A percentile compares a stretch with the other conserved stretches of the same genome.
These are phyloP conservation scores for Fusarium dlaminii DNA, from an alignment of 2,329 filamentous ascomycete species.

Conservation along the genomic window DNA sequence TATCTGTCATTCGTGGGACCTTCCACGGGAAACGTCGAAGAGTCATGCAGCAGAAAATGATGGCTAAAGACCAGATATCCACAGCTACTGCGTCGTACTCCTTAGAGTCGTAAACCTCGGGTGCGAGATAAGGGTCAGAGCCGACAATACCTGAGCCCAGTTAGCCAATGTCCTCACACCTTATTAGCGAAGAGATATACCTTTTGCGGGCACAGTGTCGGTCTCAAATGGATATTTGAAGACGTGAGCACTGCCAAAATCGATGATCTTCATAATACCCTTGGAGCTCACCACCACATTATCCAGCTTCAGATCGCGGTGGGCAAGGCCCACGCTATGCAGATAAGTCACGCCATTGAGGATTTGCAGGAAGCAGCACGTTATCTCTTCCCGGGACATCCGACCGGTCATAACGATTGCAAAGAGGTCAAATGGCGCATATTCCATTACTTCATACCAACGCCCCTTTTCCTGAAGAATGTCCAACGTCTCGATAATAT, in stretches of 20 bases:
- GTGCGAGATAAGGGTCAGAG: constrained; percentile 94
- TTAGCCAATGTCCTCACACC: background rate
- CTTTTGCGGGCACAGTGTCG: constrained; percentile 55
- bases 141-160: constrained; percentile 68
- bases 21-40: constrained; percentile 97
- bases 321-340: constrained; percentile 93
- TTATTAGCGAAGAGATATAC: constrained; percentile 31
- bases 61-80: constrained; percentile 97
- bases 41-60: constrained; percentile 99
- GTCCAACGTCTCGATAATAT: constrained; percentile 97
- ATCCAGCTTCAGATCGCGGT: constrained; percentile 94
- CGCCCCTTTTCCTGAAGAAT: constrained; percentile 93
- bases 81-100: constrained; percentile 94
- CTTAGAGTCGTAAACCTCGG: constrained; percentile 92
- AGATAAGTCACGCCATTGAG: constrained; percentile 93
- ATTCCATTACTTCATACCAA: constrained; percentile 99
- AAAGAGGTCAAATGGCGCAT: constrained; percentile 94
- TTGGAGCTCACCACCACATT: constrained; percentile 97
- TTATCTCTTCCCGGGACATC: constrained; percentile 91
- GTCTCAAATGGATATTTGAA: constrained; percentile 98
- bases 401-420: constrained; percentile 99
- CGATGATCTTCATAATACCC: constrained; percentile 99
- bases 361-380: constrained; percentile 93
- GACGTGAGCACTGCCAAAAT: constrained; percentile 96
- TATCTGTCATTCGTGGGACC: constrained; percentile 88